Evolutionary conservation across 176 grass and related monocot genomes (phyloP), one percentile per base, ranked within the genome.

Genomic region (Thalia dealbata): DNA sequence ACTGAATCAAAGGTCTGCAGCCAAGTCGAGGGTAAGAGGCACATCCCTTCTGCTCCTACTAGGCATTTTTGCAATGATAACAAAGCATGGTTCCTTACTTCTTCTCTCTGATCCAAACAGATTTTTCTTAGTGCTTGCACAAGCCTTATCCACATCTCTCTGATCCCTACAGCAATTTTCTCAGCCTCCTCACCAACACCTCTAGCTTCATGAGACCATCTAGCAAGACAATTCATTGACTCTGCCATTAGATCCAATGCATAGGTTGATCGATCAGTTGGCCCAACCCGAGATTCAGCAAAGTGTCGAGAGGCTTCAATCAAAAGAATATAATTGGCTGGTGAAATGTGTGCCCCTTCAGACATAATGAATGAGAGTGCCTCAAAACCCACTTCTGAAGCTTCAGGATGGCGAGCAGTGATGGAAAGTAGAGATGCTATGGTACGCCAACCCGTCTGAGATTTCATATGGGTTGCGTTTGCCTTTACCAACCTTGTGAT

Each of bases 381-480:
- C 74, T 99, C 85, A 56, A 99, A 99, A 41, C 95, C 95, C 58
- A 81, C 83, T 70, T 84, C 90, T 14, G 87, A 93, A 83, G 90
- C 95, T 78, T 99, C 95, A 42, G 83, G 85, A 52, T 99, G 85
- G n/a, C 95, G 90, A 83, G 90, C 95, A 67, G 95, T 99, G 76
- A 95, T 85, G 29, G 95, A 99, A 25, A 99, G 88, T 73, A 99
- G 76, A 73, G 89, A 82, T 54, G 88, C 78, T 52, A 99, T 85
- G 3, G 85, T 90, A 71, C 90, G 84, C 95, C 95, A 99, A 58
- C 95, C 88, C 78, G 88, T 86, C 73, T 87, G 95, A 55, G 95
- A 95, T 60, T 92, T 91, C 80, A 99, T 91, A 70, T 91, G 90
- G 18, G 74, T 63, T 52, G 88, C 88, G 75, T 99, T 99, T 75